phyloP scores from a whole-genome alignment of 306 rosid genomes.

The Casuarina glauca region DNA sequence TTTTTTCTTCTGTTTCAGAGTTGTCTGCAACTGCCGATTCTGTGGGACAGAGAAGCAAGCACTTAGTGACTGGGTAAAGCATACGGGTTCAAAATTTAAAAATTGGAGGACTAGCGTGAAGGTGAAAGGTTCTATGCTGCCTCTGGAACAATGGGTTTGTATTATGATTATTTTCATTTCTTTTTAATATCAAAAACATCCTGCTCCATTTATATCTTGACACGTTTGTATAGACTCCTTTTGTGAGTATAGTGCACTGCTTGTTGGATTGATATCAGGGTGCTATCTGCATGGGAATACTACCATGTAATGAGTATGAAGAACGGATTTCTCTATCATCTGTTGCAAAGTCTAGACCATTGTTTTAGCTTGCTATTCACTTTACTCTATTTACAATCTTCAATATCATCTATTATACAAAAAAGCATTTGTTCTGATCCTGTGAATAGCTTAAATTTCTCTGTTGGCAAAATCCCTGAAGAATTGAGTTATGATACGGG shows the following conservation, averaged over 20 bases:
- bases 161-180: conserved; percentile 18
- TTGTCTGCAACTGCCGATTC: conserved; percentile 88
- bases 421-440: not conserved
- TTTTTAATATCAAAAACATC: not conserved
- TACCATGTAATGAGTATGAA: not conserved
- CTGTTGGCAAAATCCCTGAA: not conserved
- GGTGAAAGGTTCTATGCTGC: conserved; percentile 89
- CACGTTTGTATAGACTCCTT: not conserved
- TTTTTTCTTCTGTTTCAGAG: conserved; percentile 57
- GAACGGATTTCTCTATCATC: conserved; percentile 12
- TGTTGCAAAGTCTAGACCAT: conserved; percentile 6
- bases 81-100: conserved; percentile 89
- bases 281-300: not conserved
- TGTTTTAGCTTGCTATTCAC: conserved; percentile 4
- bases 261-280: not conserved
- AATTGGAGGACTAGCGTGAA: conserved; percentile 90
- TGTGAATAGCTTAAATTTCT: not conserved
- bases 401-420: not conserved
- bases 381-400: conserved; percentile 14
- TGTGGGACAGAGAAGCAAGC: conserved; percentile 96
- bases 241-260: not conserved
- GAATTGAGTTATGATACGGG: not conserved
- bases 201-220: not conserved
- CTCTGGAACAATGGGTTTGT: conserved; percentile 98
- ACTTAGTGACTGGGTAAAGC: conserved; percentile 97